Percentiles rank a stretch among this genome's conserved stretches.
Evolutionary conservation across 257 asterid genomes (phyloP).

Genomic region (Fraxinus excelsior): DNA sequence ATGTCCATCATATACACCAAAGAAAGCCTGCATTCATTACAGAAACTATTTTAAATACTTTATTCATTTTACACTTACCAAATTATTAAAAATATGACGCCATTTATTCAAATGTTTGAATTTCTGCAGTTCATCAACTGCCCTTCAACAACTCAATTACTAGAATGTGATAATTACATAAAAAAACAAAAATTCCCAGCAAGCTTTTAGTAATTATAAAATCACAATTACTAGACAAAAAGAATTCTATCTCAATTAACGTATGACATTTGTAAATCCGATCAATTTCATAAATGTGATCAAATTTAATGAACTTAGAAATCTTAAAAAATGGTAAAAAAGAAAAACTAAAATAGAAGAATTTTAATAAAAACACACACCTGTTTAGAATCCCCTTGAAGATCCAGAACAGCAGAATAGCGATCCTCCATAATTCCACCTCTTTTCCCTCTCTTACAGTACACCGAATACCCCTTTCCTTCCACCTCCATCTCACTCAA

Average conservation of each 20-base stretch:
- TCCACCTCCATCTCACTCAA: slow-evolving; percentile 53
- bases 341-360: not conserved
- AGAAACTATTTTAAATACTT: not conserved
- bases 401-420: slow-evolving; percentile 56
- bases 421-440: slow-evolving; percentile 77
- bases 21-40: slow-evolving; percentile 58
- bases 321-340: not conserved
- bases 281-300: not conserved
- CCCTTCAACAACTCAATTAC: too few species aligned
- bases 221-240: too few species aligned
- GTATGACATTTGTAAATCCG: not conserved
- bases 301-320: not conserved
- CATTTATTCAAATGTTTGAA: too few species aligned
- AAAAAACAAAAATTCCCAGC: too few species aligned
- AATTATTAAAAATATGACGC: not conserved
- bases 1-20: slow-evolving; percentile 83
- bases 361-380: slow-evolving; percentile 25
- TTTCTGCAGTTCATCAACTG: too few species aligned
- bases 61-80: not conserved
- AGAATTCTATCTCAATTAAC: too few species aligned
- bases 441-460: slow-evolving; percentile 82
- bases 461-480: slow-evolving; percentile 74
- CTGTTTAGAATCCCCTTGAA: slow-evolving; percentile 62
- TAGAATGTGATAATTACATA: too few species aligned
- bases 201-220: too few species aligned